Evolutionary conservation across 225 moss, liverwort and hornwort genomes (phyloP).

Genomic region (Marchantia paleacea): DNA sequence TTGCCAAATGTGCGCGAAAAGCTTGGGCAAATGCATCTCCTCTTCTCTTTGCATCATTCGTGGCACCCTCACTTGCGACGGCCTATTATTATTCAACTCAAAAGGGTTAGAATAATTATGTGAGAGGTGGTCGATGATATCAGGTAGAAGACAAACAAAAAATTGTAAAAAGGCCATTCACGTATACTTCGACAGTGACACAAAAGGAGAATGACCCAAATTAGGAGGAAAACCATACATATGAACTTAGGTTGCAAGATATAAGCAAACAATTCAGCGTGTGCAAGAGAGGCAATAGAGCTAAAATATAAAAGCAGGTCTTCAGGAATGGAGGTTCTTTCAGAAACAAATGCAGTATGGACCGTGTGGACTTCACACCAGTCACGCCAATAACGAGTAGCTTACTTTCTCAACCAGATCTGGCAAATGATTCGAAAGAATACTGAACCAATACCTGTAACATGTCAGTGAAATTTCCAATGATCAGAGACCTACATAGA

Average conservation of each 20-base stretch:
- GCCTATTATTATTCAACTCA: conserved; percentile 39
- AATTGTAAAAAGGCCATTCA: no score
- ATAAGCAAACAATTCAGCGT: no score
- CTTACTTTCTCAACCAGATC: conserved; percentile 90
- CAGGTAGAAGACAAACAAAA: not conserved
- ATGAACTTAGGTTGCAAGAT: no score
- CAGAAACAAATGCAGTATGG: not conserved
- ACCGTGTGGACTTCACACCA: not conserved
- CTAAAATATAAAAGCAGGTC: no score
- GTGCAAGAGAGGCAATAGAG: no score
- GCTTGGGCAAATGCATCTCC: conserved; percentile 92
- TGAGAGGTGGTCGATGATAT: not conserved
- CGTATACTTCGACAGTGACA: no score
- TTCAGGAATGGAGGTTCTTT: not conserved
- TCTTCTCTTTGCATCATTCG: conserved; percentile 66
- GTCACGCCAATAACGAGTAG: not conserved
- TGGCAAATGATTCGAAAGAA: conserved; percentile 53
- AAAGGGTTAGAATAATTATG: not conserved
- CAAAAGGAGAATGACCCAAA: no score
- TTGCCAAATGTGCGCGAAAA: conserved; percentile 80
- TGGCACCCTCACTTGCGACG: conserved; percentile 94
- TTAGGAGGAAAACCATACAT: no score
- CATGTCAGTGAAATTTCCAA: not conserved
- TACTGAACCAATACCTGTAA: conserved; percentile 22
- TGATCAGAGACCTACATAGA: conserved; percentile 9